Base-by-base conservation (phyloP, 495 filamentous ascomycete species). In the Cetradonia linearis region DNA sequence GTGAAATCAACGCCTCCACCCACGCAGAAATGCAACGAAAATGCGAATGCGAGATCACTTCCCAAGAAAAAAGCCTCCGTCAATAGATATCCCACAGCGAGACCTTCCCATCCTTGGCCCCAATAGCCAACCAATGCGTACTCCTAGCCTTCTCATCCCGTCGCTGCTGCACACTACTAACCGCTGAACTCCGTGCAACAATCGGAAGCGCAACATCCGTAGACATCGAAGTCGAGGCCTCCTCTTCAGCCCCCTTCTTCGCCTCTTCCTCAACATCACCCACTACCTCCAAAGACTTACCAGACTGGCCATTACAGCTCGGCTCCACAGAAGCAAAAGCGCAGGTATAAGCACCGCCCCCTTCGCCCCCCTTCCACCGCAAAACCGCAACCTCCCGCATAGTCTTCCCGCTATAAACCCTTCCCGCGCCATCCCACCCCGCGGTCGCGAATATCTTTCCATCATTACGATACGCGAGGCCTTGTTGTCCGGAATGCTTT, bases 61-160 rank as follows among this genome's bases (percentile, higher is more conserved):
- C 16, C 38, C 20, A 11, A 18, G 18, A 44, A 44, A 44, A 9
- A n/a, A 44, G 4, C 7, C 18, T 13, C n/a, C 30, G 16, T 80
- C 70, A 96, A 77, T 87, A 98, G 63, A 94, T 87, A 76, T 93
- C 90, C 93, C 93, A 98, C 71, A 98, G 76, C 68, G 88, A 92
- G 59, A 97, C 85, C 68, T 93, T 97, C 33, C 92, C 94, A 73
- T 98, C 93, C 70, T 97, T 98, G 58, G 87, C 86, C 4, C 94
- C 93, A 6, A 82, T 89, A 9, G 85, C 93, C 52, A 97, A 68
- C 93, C 93, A 97, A 70, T 96, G 93, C 38, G 82, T 86, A 36
- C 72, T 72, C 68, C 79, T 83, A 27, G 86, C 84, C 66, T 82
- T 85, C 40, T 76, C 72, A 4, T 82, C 78, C 59, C 90, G 74